Evolutionary conservation across 768 basidiomycete species (phyloP).

Genomic region (Podaxis pistillaris): DNA sequence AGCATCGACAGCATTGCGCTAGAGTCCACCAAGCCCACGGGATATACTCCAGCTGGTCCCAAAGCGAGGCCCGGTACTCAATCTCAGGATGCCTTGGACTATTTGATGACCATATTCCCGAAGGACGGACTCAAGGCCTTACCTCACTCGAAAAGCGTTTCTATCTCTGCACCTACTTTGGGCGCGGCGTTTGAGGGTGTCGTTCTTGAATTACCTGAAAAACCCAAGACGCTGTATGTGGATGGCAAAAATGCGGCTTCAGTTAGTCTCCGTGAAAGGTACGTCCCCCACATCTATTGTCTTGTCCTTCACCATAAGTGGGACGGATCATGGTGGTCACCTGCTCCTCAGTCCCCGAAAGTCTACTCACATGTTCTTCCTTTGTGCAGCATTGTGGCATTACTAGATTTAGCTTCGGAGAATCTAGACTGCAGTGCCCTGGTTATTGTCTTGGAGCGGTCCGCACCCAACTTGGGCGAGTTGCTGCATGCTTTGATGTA

Average conservation of each 20-base stretch:
- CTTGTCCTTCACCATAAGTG: slow-evolving; percentile 7
- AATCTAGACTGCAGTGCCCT: slow-evolving; percentile 74
- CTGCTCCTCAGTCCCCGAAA: not conserved
- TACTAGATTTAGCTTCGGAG: slow-evolving; percentile 87
- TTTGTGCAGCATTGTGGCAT: slow-evolving; percentile 67
- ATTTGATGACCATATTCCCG: slow-evolving; percentile 79
- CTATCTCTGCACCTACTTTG: slow-evolving; percentile 67
- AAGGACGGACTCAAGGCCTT: slow-evolving; percentile 64
- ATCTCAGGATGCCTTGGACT: slow-evolving; percentile 67
- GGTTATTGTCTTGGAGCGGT: slow-evolving; percentile 76
- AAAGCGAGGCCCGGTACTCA: not conserved
- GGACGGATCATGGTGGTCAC: slow-evolving; percentile 12
- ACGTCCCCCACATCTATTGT: slow-evolving; percentile 17
- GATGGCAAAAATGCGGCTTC: slow-evolving; percentile 80
- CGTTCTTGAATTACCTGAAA: slow-evolving; percentile 70
- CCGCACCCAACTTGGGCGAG: slow-evolving; percentile 66
- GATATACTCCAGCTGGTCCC: not conserved
- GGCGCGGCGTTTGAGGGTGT: slow-evolving; percentile 75
- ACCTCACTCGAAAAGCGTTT: slow-evolving; percentile 73
- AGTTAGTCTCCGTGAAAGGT: slow-evolving; percentile 85
- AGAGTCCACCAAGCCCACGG: slow-evolving; percentile 39
- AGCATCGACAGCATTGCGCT: slow-evolving; percentile 33
- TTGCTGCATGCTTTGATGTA: slow-evolving; percentile 91
- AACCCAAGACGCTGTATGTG: slow-evolving; percentile 77
- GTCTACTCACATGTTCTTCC: slow-evolving; percentile 14